Base-by-base conservation (phyloP, 2,329 filamentous ascomycete genomes). In the Penicillium concentricum region DNA sequence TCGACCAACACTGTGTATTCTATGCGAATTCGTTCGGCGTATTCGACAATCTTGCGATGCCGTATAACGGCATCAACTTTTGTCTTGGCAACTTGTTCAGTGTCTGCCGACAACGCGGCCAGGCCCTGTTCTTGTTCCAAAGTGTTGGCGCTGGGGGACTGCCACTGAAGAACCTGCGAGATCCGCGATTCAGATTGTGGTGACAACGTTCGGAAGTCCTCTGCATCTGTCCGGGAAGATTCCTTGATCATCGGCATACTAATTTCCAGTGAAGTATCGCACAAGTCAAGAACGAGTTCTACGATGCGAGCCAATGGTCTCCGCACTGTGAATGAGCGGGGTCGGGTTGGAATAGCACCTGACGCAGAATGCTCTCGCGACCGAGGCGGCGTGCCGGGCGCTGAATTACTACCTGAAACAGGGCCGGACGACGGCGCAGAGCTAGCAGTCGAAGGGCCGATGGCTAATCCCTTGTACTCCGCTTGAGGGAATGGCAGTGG, bases 121-220 rank as follows among this genome's bases (percentile, higher is more conserved):
- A 99, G 79, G 0, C 94, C 94, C 69, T 95, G 90, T 71, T 97
- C 93, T 71, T 97, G 92, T 61, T 99, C 94, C 16, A 96, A 77
- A 0, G 92, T 94, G 68, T 93, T 93, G 48, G 88, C 89, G 67
- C 91, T 92, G 0, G 94, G 94, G 5, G 93, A 96, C 69, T 96
- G 92, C 94, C 95, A 99, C 72, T 97, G 92, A 64, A 95, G 74
- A 6, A 99, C 92, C 73, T 99, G 94, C 1, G 90, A 90, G 65
- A 97, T 95, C 32, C 93, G 87, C 42, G 91, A 94, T 72, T 99
- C 94, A 0, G 95, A 99, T 69, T 97, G 91, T 0, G 94, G 94
- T 5, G 94, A 99, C 70, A 97, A 90, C 0, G 93, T 96, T 45
- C 93, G 87, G 61, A 97, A 87, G 61, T 96, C 92, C 47, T 89